Conservation (phyloP, 768 basidiomycete species). For the Hericium erinaceus region DNA sequence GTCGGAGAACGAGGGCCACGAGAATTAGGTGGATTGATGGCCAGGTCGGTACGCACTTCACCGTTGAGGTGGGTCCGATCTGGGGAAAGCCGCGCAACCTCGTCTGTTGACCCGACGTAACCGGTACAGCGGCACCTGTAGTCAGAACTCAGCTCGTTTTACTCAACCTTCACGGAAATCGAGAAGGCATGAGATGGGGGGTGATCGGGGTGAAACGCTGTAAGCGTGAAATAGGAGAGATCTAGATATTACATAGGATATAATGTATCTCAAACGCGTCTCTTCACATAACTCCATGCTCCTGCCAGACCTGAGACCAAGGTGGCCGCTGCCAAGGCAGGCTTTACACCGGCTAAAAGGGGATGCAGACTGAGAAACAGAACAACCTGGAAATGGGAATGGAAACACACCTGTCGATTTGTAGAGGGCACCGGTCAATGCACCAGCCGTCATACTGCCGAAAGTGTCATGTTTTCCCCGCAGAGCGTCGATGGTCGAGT, state of each 20-base stretch:
- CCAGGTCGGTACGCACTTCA: conserved; percentile 5
- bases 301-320: conserved; percentile 87
- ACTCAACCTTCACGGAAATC: conserved; percentile 1
- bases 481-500: conserved; percentile 83
- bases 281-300: conserved; percentile 92
- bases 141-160: conserved; percentile 4
- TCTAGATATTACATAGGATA: conserved; percentile 34
- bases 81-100: conserved; percentile 6
- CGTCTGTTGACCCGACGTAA: conserved; percentile 5
- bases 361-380: conserved; percentile 19
- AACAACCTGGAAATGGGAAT: conserved; percentile 22
- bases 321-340: conserved; percentile 82
- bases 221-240: conserved; percentile 13
- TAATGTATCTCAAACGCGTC: conserved; percentile 57
- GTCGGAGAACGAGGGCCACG: conserved; percentile 5
- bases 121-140: conserved; percentile 8
- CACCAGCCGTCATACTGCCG: conserved; percentile 91
- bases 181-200: conserved; percentile 1
- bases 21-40: conserved; percentile 6
- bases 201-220: conserved; percentile 10
- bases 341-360: conserved; percentile 77
- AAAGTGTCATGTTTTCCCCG: conserved; percentile 87
- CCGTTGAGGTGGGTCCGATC: conserved; percentile 6
- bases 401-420: conserved; percentile 77
- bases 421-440: conserved; percentile 81